These are phyloP conservation scores for Globisporangium nodosum DNA, from an alignment of 352 stramenopile genomes.

Conservation along the genomic window DNA sequence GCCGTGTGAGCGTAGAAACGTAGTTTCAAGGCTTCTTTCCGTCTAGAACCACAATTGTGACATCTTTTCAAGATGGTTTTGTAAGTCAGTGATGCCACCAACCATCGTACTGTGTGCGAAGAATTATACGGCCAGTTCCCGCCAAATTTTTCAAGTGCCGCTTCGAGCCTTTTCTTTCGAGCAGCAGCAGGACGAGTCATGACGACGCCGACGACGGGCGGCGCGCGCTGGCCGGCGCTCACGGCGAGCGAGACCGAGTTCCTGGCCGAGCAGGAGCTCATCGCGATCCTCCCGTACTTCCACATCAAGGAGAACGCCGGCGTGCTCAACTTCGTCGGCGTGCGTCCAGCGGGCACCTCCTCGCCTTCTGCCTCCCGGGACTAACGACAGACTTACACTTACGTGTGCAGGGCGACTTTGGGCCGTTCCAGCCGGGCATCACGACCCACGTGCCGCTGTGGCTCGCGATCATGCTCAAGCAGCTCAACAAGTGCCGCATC, in stretches of 20 bases:
- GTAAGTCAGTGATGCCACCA: too few species aligned
- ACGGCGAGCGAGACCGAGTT: conserved; percentile 78
- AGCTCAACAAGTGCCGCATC: conserved; percentile 86
- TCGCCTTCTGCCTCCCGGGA: neutral
- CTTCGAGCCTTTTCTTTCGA: neutral
- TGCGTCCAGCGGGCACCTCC: conserved; percentile 9
- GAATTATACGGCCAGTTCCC: conserved; percentile 6
- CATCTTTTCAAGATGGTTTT: too few species aligned
- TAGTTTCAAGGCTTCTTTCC: too few species aligned
- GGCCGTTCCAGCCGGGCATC: conserved; percentile 85
- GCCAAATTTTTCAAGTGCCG: neutral
- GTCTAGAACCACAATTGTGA: too few species aligned
- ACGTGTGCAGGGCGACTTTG: conserved; percentile 64
- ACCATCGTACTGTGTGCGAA: too few species aligned
- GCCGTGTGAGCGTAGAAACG: too few species aligned
- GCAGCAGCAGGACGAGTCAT: too few species aligned
- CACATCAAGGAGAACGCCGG: conserved; percentile 69
- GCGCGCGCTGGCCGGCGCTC: conserved; percentile 18
- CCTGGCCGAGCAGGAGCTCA: conserved; percentile 83
- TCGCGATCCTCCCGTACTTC: conserved; percentile 84
- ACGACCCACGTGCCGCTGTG: conserved; percentile 80
- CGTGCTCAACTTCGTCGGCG: conserved; percentile 78
- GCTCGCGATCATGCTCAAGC: conserved; percentile 87
- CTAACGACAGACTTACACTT: too few species aligned
- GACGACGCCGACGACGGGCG: conserved; percentile 6